A percentile compares a stretch with the other conserved stretches of the same genome.
Evolutionary conservation across 352 stramenopile species (phyloP).

Genomic region (Globisporangium recalcitrans): DNA sequence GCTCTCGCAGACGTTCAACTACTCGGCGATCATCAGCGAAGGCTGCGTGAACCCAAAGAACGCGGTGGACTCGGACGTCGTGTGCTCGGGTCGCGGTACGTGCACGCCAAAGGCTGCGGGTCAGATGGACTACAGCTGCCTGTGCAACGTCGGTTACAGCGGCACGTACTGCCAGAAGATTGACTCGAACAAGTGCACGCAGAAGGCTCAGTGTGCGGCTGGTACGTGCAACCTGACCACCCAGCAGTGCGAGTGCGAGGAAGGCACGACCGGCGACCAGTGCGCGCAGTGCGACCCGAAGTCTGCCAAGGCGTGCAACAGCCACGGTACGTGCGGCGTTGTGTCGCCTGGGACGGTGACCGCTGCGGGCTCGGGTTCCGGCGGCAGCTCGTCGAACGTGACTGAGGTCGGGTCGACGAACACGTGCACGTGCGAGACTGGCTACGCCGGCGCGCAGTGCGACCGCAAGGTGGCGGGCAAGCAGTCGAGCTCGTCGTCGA

Average conservation of each 20-base stretch:
- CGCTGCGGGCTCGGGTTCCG: constrained; percentile 22
- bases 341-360: constrained; percentile 20
- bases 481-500: constrained; percentile 18
- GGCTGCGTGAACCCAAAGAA: constrained; percentile 60
- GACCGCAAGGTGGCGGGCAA: constrained; percentile 42
- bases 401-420: constrained; percentile 32
- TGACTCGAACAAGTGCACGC: constrained; percentile 63
- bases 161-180: constrained; percentile 76
- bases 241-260: constrained; percentile 60
- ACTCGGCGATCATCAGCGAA: constrained; percentile 43
- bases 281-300: constrained; percentile 60
- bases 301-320: constrained; percentile 51
- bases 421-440: constrained; percentile 50
- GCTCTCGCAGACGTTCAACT: constrained; percentile 55
- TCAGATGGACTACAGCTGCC: constrained; percentile 55
- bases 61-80: constrained; percentile 40
- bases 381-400: constrained; percentile 10
- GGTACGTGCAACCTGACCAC: constrained; percentile 58
- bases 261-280: constrained; percentile 60
- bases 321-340: constrained; percentile 43
- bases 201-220: constrained; percentile 56
- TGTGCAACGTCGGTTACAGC: constrained; percentile 73
- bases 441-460: constrained; percentile 58
- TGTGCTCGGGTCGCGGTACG: constrained; percentile 72
- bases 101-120: constrained; percentile 36